Percentiles rank a stretch among this genome's conserved stretches.
Evolutionary conservation across 2,329 filamentous ascomycete species (phyloP).

Genomic region (Amauroascus niger): DNA sequence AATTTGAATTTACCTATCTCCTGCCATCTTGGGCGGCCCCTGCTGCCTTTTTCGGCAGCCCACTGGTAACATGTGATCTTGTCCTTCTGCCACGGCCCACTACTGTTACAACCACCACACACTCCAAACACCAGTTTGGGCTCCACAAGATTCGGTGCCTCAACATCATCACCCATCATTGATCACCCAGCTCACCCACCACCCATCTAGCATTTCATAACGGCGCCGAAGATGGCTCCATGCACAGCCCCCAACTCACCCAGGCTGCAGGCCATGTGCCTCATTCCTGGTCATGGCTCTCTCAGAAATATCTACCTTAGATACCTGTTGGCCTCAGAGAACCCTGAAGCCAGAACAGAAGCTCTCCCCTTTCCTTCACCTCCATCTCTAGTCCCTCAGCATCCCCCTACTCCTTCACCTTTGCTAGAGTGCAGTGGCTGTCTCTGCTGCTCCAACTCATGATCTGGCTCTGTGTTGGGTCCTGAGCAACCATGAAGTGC

Average conservation of each 20-base stretch:
- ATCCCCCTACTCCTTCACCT: neutral
- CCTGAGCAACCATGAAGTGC: neutral
- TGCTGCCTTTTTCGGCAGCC: neutral
- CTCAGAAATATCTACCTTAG: neutral
- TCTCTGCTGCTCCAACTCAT: neutral
- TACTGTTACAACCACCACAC: constrained; percentile 1
- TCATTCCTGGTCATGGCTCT: neutral
- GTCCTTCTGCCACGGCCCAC: neutral
- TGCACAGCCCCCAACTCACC: neutral
- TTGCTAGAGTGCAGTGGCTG: neutral
- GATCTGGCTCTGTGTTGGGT: neutral
- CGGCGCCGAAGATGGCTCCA: neutral
- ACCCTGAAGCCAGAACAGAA: neutral
- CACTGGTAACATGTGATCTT: constrained; percentile 1
- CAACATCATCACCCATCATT: neutral
- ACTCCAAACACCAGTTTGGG: neutral
- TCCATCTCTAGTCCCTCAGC: neutral
- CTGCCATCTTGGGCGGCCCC: neutral
- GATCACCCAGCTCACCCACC: constrained; percentile 1
- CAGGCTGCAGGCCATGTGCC: neutral
- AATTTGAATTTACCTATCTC: neutral
- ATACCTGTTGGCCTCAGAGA: neutral
- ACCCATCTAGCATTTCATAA: constrained; percentile 1
- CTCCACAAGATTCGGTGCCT: neutral
- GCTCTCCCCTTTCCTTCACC: neutral